These are phyloP conservation scores for Trypanosoma boissoni DNA, from an alignment of 208 protist genomes.

Conservation along the genomic window DNA sequence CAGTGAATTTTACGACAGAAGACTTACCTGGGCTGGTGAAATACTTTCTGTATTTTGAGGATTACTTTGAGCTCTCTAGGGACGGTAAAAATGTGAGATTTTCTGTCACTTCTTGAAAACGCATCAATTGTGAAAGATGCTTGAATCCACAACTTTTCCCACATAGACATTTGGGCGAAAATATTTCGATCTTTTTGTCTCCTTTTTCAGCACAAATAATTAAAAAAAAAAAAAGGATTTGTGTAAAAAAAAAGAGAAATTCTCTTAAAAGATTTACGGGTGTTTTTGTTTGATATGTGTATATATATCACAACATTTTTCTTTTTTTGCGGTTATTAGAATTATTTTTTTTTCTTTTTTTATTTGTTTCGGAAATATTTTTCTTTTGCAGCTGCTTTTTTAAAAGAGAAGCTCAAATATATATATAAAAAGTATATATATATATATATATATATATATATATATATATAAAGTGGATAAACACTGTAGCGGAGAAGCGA, in stretches of 20 bases:
- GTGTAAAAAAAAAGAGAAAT: too few relatives aligned
- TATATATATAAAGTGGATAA: neutral
- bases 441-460: neutral
- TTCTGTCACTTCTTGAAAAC: too few relatives aligned
- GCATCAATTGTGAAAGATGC: too few relatives aligned
- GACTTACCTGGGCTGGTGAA: slow-evolving; percentile 23
- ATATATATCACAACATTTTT: slow-evolving; percentile 11
- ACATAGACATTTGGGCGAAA: too few relatives aligned
- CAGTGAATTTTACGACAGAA: slow-evolving; percentile 5
- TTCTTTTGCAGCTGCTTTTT: slow-evolving; percentile 1
- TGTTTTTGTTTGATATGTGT: too few relatives aligned
- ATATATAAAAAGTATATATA: neutral
- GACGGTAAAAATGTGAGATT: slow-evolving; percentile 21
- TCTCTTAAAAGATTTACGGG: too few relatives aligned
- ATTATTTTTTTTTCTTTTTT: slow-evolving; percentile 21
- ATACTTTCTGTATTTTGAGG: slow-evolving; percentile 31
- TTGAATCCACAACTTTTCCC: too few relatives aligned
- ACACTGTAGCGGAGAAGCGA: neutral
- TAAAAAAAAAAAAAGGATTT: too few relatives aligned
- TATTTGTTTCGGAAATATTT: slow-evolving; percentile 14
- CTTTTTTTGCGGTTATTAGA: slow-evolving; percentile 4
- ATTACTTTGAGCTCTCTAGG: slow-evolving; percentile 27
- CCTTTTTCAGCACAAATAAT: too few relatives aligned
- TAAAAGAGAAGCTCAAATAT: neutral
- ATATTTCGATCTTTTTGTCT: too few relatives aligned